Evolutionary conservation across 176 grass and related monocot species (phyloP), one percentile per base, ranked within the genome.

Genomic region (Calamus simplicifolius): DNA sequence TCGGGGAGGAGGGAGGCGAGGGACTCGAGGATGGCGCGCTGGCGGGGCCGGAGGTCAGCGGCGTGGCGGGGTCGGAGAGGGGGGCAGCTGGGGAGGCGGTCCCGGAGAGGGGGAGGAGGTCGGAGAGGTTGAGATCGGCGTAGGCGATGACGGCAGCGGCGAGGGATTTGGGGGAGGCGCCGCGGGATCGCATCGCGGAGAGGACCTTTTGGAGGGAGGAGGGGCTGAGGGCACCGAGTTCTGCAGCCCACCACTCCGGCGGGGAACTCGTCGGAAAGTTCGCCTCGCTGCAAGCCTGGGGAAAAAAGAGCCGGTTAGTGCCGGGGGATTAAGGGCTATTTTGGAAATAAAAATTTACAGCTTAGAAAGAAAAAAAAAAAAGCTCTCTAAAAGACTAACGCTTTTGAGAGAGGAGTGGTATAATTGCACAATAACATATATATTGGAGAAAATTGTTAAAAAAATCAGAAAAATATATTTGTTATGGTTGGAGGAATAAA

Each of bases 221-320:
- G 2, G 72, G 80, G 14, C 74, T 29, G 13, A 96, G 75, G 1
- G 49, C 55, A 0, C 80, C 50, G 3, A 96, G 78, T 56, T 96
- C 75, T 0, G 64, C 12, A 3, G 69, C 16, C 91, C 91, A 90
- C 86, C 91, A 85, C 25, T 81, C 83, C 15, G 74, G 30, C 13
- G 75, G 77, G 3, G 49, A 64, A 26, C 74, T 30, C 1, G 74
- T 85, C 50, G 83, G 74, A 26, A 87, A 87, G 48, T 76, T 50
- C 19, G 27, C 69, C 72, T 96, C 91, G 60, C 90, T 87, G 53
- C 83, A 87, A 43, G 74, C 43, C 55, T 81, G 43, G 3, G 27
- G 27, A 49, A 50, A 48, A 15, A 14, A 57, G 21, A 23, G 21
- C 21, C 1, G 21, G 21, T 23, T 23, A 23, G 21, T 23, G 21